Evolutionary conservation across 176 grass and related monocot species (phyloP).

Genomic region (Thalia dealbata): DNA sequence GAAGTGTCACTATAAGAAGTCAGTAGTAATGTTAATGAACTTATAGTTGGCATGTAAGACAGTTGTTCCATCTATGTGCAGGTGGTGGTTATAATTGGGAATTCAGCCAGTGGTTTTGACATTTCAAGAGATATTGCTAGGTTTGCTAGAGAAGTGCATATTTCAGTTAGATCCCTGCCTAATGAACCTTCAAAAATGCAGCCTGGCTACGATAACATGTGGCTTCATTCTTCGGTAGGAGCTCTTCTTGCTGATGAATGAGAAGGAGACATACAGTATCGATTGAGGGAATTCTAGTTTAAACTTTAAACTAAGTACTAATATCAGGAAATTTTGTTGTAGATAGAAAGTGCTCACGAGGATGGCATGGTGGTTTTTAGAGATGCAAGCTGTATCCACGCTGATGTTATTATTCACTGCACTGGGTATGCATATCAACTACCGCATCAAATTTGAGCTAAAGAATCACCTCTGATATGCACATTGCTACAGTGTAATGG

Average conservation of each 20-base stretch:
- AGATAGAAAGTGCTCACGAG: constrained; percentile 38
- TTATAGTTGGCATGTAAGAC: not conserved
- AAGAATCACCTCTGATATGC: not conserved
- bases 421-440: constrained; percentile 41
- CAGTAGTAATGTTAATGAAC: not conserved
- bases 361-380: constrained; percentile 56
- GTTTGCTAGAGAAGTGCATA: constrained; percentile 54
- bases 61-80: not conserved
- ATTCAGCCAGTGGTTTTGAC: constrained; percentile 45
- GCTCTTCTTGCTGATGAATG: constrained; percentile 20
- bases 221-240: constrained; percentile 82
- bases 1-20: not conserved
- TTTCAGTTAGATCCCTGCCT: constrained; percentile 42
- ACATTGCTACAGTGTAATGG: not conserved
- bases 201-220: constrained; percentile 59
- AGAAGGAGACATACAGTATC: not conserved
- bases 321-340: constrained; percentile 11
- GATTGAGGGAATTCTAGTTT: not conserved
- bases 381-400: constrained; percentile 46
- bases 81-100: constrained; percentile 59
- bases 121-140: constrained; percentile 57
- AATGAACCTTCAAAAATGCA: constrained; percentile 27
- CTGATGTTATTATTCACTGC: constrained; percentile 67
- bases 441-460: not conserved
- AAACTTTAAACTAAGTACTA: not conserved